Evolutionary conservation across 345 rosid genomes (phyloP).

Genomic region (Populus euphratica): DNA sequence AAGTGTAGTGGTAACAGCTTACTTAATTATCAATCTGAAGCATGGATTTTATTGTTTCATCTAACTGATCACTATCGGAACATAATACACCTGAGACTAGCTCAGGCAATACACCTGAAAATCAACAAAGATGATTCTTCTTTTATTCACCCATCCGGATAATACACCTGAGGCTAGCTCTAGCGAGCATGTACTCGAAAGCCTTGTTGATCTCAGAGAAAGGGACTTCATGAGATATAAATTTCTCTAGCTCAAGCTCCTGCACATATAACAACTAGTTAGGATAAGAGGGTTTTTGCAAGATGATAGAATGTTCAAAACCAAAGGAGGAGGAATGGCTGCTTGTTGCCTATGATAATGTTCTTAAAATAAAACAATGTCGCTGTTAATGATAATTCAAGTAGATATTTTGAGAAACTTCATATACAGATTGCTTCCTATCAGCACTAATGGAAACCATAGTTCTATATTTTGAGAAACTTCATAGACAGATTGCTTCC

Average conservation of each 20-base stretch:
- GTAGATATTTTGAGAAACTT: not conserved
- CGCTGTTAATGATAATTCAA: not conserved
- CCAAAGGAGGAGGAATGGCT: not conserved
- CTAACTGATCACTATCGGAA: not conserved
- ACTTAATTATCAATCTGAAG: not conserved
- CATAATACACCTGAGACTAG: too few relatives aligned
- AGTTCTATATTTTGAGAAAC: not conserved
- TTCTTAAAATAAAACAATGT: not conserved
- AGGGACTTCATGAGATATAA: conserved; percentile 45
- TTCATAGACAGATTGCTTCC: not conserved
- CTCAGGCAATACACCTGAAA: too few relatives aligned
- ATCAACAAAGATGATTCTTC: too few relatives aligned
- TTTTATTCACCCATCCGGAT: conserved; percentile 33
- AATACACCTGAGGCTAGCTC: conserved; percentile 45
- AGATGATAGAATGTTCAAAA: not conserved
- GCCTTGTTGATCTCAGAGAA: conserved; percentile 53
- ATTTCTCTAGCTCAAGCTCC: conserved; percentile 49
- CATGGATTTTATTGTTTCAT: not conserved
- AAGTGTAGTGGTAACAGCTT: not conserved
- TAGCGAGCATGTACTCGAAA: conserved; percentile 46
- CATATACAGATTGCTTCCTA: not conserved
- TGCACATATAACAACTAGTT: conserved; percentile 1
- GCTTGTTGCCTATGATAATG: not conserved
- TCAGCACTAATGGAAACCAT: not conserved
- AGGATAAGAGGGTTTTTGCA: not conserved